Base-by-base conservation (phyloP, 2,329 filamentous ascomycete species). In the Pseudogymnoascus sp. region DNA sequence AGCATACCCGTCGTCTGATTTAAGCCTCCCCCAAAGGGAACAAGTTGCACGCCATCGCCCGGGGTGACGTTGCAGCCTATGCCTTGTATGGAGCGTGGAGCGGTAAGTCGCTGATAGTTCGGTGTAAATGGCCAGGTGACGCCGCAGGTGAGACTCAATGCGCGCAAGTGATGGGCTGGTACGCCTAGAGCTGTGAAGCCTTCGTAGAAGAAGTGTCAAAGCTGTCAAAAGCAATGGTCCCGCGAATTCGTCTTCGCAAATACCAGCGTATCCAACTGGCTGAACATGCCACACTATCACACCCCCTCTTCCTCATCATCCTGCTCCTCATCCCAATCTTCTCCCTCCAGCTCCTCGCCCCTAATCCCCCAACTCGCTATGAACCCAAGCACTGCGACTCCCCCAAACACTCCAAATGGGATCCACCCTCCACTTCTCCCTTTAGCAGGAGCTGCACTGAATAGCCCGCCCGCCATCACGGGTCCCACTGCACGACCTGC, bases 401-500 rank as follows among this genome's bases (percentile, higher is more conserved):
- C 91, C 0, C 88, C 92, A 71, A 97, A 97, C 0, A 96, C 74
- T 1, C 90, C 90, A 21, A 58, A 58, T 3, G 54, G 54, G 10
- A 58, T 21, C 82, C 95, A 99, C 0, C 90, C 86, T 4, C 97
- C 75, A 1, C 86, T 85, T 73, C 96, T 92, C 1, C 94, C 93
- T 70, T 92, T 94, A 58, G 83, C 81, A 0, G 85, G 87, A 0
- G 91, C 87, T 0, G 93, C 77, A 0, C 90, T 90, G 73, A 96
- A 99, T 0, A 99, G 78, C 0, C 86, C 86, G 0, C 94, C 94
- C 0, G 92, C 94, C 0, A 96, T 78, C 66, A 97, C 92, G 0
- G 94, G 94, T 0, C 94, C 94, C 0, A 91, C 83, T 44, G 92
- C 92, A 63, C 94, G 86, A 7, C 94, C 94, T 0, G 90, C 90